Percentiles rank a stretch among this genome's conserved stretches.
These are phyloP conservation scores for Pseudodiploospora longispora DNA, from an alignment of 2,329 filamentous ascomycete species.

Conservation along the genomic window DNA sequence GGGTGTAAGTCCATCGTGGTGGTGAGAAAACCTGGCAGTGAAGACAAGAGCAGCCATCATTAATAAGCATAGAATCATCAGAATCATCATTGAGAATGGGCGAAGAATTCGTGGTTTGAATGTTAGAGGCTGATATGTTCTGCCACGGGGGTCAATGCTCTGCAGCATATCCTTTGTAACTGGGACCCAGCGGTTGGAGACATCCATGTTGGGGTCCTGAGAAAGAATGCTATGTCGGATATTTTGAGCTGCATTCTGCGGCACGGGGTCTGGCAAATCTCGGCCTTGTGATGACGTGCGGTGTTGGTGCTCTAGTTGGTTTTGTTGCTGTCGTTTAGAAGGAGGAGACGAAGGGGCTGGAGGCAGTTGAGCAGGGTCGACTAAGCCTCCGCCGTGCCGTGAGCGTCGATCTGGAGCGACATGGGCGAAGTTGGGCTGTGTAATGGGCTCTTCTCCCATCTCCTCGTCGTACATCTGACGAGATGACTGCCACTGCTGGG, in stretches of 20 bases:
- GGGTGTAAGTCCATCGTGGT: conserved; percentile 55
- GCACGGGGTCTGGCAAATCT: too few species aligned
- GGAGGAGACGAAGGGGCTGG: not conserved
- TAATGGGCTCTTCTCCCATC: not conserved
- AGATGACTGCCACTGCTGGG: conserved; percentile 20
- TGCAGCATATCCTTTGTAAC: conserved; percentile 25
- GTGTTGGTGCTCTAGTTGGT: too few species aligned
- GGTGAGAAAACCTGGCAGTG: conserved; percentile 59
- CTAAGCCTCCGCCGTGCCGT: not conserved
- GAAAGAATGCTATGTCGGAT: conserved; percentile 3
- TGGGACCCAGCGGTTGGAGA: conserved; percentile 20
- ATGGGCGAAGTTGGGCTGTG: not conserved
- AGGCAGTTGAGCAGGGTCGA: not conserved
- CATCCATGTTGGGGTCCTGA: conserved; percentile 4
- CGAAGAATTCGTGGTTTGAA: conserved; percentile 68
- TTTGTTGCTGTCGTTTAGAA: too few species aligned
- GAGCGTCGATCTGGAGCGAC: not conserved
- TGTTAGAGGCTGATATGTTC: conserved; percentile 44
- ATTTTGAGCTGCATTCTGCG: not conserved
- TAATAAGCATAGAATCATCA: conserved; percentile 54
- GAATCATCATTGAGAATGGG: conserved; percentile 50
- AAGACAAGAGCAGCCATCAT: conserved; percentile 69
- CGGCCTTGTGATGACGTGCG: too few species aligned
- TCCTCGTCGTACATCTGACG: conserved; percentile 13
- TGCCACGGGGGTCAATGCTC: conserved; percentile 30